phyloP scores from a whole-genome alignment of 768 basidiomycete species.

The Termitomyces eurrhizus region DNA sequence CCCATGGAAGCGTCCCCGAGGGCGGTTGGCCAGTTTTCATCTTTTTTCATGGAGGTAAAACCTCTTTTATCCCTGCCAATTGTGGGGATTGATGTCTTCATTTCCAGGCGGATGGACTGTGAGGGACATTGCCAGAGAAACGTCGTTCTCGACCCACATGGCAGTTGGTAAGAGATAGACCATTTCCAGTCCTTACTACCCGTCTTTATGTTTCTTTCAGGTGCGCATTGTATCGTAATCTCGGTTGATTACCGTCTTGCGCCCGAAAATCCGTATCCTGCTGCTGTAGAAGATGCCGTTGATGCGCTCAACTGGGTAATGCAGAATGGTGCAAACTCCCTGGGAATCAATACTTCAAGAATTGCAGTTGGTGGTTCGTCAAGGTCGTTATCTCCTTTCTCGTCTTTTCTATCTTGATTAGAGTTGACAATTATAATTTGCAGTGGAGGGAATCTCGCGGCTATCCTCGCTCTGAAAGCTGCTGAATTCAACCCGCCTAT shows the following conservation, averaged over 20 bases:
- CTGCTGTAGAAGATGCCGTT: slow-evolving; percentile 68
- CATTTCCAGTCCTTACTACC: neutral
- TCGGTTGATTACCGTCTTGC: slow-evolving; percentile 71
- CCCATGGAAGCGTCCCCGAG: slow-evolving; percentile 43
- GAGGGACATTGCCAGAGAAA: slow-evolving; percentile 57
- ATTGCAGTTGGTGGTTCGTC: slow-evolving; percentile 75
- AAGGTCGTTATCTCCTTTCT: slow-evolving; percentile 44
- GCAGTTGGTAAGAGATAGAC: slow-evolving; percentile 40
- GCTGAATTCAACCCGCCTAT: slow-evolving; percentile 43
- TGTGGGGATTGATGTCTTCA: neutral
- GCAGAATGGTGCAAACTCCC: slow-evolving; percentile 37
- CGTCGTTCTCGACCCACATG: slow-evolving; percentile 59
- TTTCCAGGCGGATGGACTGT: slow-evolving; percentile 71
- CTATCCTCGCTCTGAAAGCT: slow-evolving; percentile 62
- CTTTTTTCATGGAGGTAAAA: slow-evolving; percentile 68
- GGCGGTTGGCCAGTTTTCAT: slow-evolving; percentile 70
- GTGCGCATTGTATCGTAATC: slow-evolving; percentile 57
- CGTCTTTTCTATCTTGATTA: too few species aligned
- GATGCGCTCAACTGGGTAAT: slow-evolving; percentile 63
- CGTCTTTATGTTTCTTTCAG: slow-evolving; percentile 26
- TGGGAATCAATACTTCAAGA: slow-evolving; percentile 45
- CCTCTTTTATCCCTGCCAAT: neutral
- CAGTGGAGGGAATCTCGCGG: slow-evolving; percentile 73
- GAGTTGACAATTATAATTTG: neutral
- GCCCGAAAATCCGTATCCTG: slow-evolving; percentile 68